Percentiles rank a stretch among this genome's conserved stretches.
These are phyloP conservation scores for Alternaria solani DNA, from an alignment of 2,329 filamentous ascomycete species.

Conservation along the genomic window DNA sequence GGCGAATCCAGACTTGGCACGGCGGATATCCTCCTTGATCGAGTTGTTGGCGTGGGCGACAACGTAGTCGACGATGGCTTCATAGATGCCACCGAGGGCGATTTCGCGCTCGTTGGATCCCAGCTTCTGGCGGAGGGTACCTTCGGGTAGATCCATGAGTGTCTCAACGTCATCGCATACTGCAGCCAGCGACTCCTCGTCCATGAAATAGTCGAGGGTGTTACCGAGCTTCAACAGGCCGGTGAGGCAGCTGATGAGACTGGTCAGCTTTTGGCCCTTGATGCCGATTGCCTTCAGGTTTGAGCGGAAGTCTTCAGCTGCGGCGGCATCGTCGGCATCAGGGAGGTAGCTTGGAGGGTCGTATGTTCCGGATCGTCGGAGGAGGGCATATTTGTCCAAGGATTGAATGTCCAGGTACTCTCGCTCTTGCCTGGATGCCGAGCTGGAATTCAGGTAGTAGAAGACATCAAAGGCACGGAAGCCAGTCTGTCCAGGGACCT, in stretches of 20 bases:
- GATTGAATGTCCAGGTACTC: constrained; percentile 85
- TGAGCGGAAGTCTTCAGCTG: constrained; percentile 89
- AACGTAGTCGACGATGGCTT: constrained; percentile 94
- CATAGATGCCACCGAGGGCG: constrained; percentile 86
- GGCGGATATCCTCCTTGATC: constrained; percentile 77
- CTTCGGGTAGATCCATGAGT: constrained; percentile 85
- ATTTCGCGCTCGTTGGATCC: constrained; percentile 84
- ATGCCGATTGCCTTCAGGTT: constrained; percentile 92
- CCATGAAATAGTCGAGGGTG: constrained; percentile 82
- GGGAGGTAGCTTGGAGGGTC: constrained; percentile 86
- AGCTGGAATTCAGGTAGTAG: constrained; percentile 93
- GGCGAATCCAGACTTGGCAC: constrained; percentile 70
- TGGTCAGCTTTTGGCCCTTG: constrained; percentile 82
- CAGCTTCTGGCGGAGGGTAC: constrained; percentile 79
- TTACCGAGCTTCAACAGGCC: constrained; percentile 92
- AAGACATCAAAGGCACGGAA: constrained; percentile 97
- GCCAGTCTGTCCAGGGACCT: constrained; percentile 79
- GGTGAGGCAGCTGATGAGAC: constrained; percentile 84
- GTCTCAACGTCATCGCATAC: constrained; percentile 90
- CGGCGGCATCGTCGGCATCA: constrained; percentile 88
- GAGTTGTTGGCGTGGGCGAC: constrained; percentile 86
- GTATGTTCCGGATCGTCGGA: constrained; percentile 86
- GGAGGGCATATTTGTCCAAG: constrained; percentile 77
- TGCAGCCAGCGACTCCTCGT: constrained; percentile 83
- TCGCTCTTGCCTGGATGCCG: constrained; percentile 85